Evolutionary conservation across 2,329 filamentous ascomycete genomes (phyloP).

Genomic region (Mycosphaerella sp.): DNA sequence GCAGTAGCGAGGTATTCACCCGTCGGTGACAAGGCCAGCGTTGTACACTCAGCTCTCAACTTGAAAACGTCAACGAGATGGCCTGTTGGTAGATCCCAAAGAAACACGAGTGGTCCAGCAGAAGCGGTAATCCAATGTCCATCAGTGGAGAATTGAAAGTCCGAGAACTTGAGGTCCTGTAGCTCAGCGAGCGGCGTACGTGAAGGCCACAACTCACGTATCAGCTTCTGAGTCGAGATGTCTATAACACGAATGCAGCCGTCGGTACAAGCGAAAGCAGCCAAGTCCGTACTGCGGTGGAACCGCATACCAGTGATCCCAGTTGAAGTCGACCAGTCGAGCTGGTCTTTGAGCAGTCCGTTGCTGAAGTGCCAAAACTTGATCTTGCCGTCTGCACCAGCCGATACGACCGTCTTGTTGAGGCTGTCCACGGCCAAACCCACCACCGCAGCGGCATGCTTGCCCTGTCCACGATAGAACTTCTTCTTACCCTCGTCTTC

Average conservation of each 20-base stretch:
- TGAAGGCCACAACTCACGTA: slow-evolving; percentile 87
- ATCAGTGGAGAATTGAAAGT: slow-evolving; percentile 71
- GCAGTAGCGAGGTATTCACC: slow-evolving; percentile 94
- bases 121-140: slow-evolving; percentile 90
- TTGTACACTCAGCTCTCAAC: slow-evolving; percentile 69
- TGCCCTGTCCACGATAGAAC: slow-evolving; percentile 52
- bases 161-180: slow-evolving; percentile 26
- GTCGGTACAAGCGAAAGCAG: slow-evolving; percentile 86
- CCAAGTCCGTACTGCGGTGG: slow-evolving; percentile 73
- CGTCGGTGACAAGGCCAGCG: slow-evolving; percentile 78
- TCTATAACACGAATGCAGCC: slow-evolving; percentile 83
- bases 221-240: slow-evolving; percentile 79
- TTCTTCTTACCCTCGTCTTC: slow-evolving; percentile 39
- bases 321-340: slow-evolving; percentile 75
- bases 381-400: slow-evolving; percentile 80
- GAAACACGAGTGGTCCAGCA: slow-evolving; percentile 69
- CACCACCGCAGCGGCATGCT: slow-evolving; percentile 75
- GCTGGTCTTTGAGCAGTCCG: slow-evolving; percentile 68
- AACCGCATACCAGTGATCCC: slow-evolving; percentile 71
- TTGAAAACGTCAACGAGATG: slow-evolving; percentile 91
- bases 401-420: slow-evolving; percentile 79
- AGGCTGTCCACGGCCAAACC: slow-evolving; percentile 84
- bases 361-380: slow-evolving; percentile 98
- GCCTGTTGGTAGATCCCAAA: slow-evolving; percentile 94
- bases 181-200: slow-evolving; percentile 24